phyloP scores from a whole-genome alignment of 345 rosid species.

The Dipteronia dyeriana region DNA sequence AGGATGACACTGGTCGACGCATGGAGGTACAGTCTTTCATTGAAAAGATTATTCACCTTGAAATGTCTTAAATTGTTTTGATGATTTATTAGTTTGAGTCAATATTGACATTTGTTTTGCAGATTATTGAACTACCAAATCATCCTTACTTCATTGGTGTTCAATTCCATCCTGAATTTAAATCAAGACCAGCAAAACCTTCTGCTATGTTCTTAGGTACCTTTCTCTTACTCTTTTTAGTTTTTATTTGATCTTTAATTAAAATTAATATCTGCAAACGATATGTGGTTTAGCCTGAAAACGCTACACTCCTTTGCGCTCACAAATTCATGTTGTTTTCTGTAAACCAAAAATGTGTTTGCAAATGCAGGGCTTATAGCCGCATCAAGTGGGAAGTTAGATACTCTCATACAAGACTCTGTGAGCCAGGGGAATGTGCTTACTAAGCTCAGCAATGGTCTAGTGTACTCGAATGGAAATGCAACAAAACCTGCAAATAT shows the following conservation, averaged over 20 bases:
- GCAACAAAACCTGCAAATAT: slow-evolving; percentile 49
- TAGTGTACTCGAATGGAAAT: slow-evolving; percentile 45
- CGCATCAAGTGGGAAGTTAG: slow-evolving; percentile 74
- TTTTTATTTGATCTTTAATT: not conserved
- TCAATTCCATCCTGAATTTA: slow-evolving; percentile 97
- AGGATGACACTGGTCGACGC: slow-evolving; percentile 79
- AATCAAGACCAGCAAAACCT: slow-evolving; percentile 93
- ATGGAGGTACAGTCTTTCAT: slow-evolving; percentile 68
- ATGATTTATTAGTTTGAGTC: slow-evolving; percentile 11
- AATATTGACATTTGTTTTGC: slow-evolving; percentile 27
- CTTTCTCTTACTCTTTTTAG: not conserved
- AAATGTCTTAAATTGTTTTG: not conserved
- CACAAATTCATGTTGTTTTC: not conserved
- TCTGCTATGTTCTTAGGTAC: slow-evolving; percentile 88
- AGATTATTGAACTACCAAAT: slow-evolving; percentile 65
- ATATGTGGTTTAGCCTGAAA: not conserved
- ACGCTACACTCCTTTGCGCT: not conserved
- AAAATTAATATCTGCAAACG: not conserved
- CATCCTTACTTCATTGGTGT: slow-evolving; percentile 82
- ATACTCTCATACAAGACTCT: slow-evolving; percentile 36
- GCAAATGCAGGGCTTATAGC: slow-evolving; percentile 70
- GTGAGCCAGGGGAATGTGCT: slow-evolving; percentile 39
- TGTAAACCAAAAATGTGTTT: not conserved
- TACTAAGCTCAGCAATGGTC: slow-evolving; percentile 35
- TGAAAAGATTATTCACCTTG: not conserved